Conservation (phyloP, 345 rosid genomes). For the Cochlearia excelsa region DNA sequence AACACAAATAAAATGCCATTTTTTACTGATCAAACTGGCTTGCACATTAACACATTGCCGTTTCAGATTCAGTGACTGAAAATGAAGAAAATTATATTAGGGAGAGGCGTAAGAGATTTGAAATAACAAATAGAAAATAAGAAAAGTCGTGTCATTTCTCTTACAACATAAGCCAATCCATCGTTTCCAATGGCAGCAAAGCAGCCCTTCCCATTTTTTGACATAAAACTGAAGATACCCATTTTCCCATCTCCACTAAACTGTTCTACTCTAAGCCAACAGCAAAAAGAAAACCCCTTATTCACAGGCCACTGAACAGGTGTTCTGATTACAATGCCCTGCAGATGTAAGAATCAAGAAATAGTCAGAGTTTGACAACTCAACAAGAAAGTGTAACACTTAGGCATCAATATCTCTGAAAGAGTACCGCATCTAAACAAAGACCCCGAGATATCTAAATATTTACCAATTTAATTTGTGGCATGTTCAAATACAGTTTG, state of each 20-base stretch:
- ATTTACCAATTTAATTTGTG: conserved; percentile 9
- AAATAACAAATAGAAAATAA: background rate
- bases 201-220: conserved; percentile 89
- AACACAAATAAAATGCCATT: conserved; percentile 89
- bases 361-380: conserved; percentile 16
- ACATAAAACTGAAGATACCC: conserved; percentile 86
- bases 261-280: conserved; percentile 94
- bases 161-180: conserved; percentile 72
- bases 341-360: conserved; percentile 18
- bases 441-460: conserved; percentile 17
- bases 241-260: conserved; percentile 67
- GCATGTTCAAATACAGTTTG: conserved; percentile 14
- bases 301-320: conserved; percentile 91
- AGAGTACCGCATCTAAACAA: conserved; percentile 15
- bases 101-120: conserved; percentile 2
- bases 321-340: conserved; percentile 81
- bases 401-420: conserved; percentile 19
- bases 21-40: conserved; percentile 56
- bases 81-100: conserved; percentile 32
- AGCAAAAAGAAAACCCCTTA: conserved; percentile 90
- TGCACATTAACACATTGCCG: conserved; percentile 60
- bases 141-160: conserved; percentile 20
- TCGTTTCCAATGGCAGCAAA: conserved; percentile 67
- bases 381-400: conserved; percentile 24
- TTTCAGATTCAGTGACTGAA: conserved; percentile 75